Base-by-base conservation (phyloP, 1,139 yeast genomes). In the Pichia sp. region DNA sequence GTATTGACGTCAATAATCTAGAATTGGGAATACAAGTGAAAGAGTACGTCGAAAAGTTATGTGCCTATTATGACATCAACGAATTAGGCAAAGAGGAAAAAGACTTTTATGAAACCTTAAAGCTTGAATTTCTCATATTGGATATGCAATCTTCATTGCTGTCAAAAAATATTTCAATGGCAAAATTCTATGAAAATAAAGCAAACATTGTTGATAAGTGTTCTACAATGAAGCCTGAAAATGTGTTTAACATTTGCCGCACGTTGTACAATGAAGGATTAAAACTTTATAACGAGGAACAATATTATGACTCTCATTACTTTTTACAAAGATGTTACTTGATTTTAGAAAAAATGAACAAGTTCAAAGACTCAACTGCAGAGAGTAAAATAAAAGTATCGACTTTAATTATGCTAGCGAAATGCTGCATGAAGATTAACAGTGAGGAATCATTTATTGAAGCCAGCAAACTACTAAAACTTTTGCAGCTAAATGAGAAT, bases 181-280 rank as follows among this genome's bases (percentile, higher is more conserved):
- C 69, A 0, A 64, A 61, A 38, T 61, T 64, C 47, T 65, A 64
- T 53, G 69, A 68, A 44, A 61, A 59, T 13, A 63, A 65, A 45
- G 63, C 68, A 1, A 61, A 62, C 11, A 23, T 64, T 0, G 6
- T 44, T 4, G 50, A 50, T 1, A 56, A 52, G 26, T 30, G 51
- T 13, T 16, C 16, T 2, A 19, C 47, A 3, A 40, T 57, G 8
- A 49, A 54, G 5, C 30, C 41, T 8, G 54, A 50, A 4, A 51
- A 44, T 3, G 23, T 58, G 2, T 26, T 61, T 5, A 67, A 67
- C 19, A 45, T 61, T 2, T 56, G 62, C 8, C 59, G 70, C 44
- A 55, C 62, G 0, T 50, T 67, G 7, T 67, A 61, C 47, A 69
- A 69, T 52, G 57, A 62, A 5, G 61, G 61, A 10, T 54, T 67